Evolutionary conservation across 2,329 filamentous ascomycete genomes (phyloP), one percentile per base, ranked within the genome.

Genomic region (Aureobasidium lini): DNA sequence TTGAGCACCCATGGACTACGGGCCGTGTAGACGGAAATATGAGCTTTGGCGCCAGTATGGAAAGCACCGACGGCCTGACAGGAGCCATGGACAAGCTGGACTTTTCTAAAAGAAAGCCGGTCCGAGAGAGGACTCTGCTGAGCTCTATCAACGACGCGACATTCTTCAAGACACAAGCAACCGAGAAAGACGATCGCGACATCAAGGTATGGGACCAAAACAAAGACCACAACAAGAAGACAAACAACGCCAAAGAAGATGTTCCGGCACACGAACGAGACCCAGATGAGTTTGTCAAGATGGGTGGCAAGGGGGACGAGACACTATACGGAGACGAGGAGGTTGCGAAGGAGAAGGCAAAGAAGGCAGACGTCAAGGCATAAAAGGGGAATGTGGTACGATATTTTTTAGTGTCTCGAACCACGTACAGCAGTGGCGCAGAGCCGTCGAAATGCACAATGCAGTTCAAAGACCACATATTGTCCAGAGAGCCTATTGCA

Each of bases 61-160:
- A 96, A 75, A 96, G 91, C 74, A 96, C 92, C 15, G 91, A 95
- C 68, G 92, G 93, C 6, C 80, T 99, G 23, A 92, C 94, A 0
- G 89, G 89, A n/a, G 91, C 89, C 34, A 83, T 99, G 65, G 85
- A 84, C 28, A 82, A 84, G 10, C 81, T 99, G 9, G 90, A 94
- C 65, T 92, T 99, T 70, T 85, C 87, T 29, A 88, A 87, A 66
- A 85, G 93, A 64, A 94, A 92, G 63, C 76, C 90, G 0, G 78
- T 82, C 29, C 85, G 94, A 13, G 89, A 97, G 74, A 85, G 94
- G 49, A 99, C 94, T 0, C 75, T 97, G 57, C 80, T 99, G 39
- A 87, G 88, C 66, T 85, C 82, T 50, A 83, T 95, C 72, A 95
- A 96, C 72, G 84, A 90, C 52, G 83, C 94, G 69, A 75, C 82